phyloP scores from a whole-genome alignment of 1,284 basidiomycete species.

The Boletus sp. region DNA sequence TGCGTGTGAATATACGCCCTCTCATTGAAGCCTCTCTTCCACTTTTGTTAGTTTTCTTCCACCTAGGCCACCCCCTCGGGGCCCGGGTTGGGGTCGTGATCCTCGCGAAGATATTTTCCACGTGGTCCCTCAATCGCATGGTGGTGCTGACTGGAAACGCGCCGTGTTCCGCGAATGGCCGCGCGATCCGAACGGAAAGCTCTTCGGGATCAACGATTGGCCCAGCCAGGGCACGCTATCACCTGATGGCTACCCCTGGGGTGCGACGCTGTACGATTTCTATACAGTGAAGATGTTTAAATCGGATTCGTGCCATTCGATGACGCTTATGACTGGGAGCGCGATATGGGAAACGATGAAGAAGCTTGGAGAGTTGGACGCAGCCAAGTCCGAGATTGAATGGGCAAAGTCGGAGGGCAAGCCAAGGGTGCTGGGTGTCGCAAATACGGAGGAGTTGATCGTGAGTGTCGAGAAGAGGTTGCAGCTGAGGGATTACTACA shows the following conservation, averaged over 20 bases:
- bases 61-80: not conserved
- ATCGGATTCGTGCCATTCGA: too few species aligned
- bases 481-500: not conserved
- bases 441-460: constrained; percentile 30
- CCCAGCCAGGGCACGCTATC: constrained; percentile 26
- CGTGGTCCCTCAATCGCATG: constrained; percentile 4
- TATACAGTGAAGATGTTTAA: constrained; percentile 17
- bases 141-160: not conserved
- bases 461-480: constrained; percentile 12
- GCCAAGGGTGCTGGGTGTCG: constrained; percentile 34
- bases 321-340: constrained; percentile 37
- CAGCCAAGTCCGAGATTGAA: constrained; percentile 33
- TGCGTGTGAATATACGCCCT: too few species aligned
- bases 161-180: constrained; percentile 26
- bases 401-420: constrained; percentile 40
- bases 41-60: not conserved
- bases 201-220: not conserved
- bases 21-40: not conserved
- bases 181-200: constrained; percentile 15
- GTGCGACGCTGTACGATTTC: constrained; percentile 45
- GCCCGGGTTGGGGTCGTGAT: constrained; percentile 6
- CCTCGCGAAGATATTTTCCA: constrained; percentile 9
- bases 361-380: constrained; percentile 34
- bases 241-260: constrained; percentile 42
- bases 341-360: constrained; percentile 37